Conservation (phyloP, 1,284 basidiomycete species). For the Trametes polyzona region DNA sequence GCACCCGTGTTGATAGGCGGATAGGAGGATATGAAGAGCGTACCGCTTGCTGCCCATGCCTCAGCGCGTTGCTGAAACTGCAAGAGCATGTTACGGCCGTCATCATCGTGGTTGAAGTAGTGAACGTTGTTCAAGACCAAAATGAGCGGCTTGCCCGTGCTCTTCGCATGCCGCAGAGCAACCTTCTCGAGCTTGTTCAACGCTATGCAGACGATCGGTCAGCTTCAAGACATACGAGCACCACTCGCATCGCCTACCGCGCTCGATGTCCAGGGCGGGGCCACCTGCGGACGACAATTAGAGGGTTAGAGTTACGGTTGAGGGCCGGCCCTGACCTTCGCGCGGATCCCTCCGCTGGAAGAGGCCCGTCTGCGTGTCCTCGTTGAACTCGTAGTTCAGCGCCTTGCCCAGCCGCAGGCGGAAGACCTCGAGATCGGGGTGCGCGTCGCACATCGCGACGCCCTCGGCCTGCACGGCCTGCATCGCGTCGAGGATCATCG, state of each 20-base stretch:
- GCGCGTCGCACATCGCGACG: conserved; percentile 57
- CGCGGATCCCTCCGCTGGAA: conserved; percentile 85
- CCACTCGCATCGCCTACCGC: conserved; percentile 49
- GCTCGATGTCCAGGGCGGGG: conserved; percentile 80
- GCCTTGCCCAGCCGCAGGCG: conserved; percentile 82
- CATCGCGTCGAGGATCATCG: conserved; percentile 85
- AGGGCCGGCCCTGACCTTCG: conserved; percentile 53
- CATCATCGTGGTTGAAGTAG: conserved; percentile 80
- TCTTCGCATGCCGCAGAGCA: conserved; percentile 63
- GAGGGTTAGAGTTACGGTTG: not conserved
- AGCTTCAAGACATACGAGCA: not conserved
- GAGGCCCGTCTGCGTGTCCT: conserved; percentile 77
- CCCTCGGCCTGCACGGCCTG: conserved; percentile 72
- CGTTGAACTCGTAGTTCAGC: conserved; percentile 78
- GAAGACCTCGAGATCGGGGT: conserved; percentile 76
- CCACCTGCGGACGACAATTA: conserved; percentile 56
- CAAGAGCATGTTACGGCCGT: conserved; percentile 74
- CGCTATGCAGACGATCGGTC: conserved; percentile 41
- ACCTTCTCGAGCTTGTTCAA: conserved; percentile 89
- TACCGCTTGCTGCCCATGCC: conserved; percentile 81
- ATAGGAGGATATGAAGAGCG: conserved; percentile 33
- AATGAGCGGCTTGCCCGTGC: conserved; percentile 70
- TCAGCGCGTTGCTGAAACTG: conserved; percentile 87
- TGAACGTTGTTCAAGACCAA: conserved; percentile 82
- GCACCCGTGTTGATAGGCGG: not conserved